Conservation (phyloP, 176 grass and related monocot genomes). For the Paspalum notatum region DNA sequence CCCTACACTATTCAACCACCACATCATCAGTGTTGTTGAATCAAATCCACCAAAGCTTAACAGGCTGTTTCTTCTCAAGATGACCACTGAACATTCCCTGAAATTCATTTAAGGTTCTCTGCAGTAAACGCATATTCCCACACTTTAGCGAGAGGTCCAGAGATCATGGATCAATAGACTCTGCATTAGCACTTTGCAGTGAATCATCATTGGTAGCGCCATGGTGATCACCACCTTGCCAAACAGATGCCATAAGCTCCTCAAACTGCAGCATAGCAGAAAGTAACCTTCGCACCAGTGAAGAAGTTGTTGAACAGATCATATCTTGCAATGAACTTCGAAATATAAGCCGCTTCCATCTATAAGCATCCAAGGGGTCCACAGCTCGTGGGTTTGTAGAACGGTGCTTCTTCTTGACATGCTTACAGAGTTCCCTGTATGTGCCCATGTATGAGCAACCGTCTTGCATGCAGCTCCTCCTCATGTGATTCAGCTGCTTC, state of each 20-base stretch:
- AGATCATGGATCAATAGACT: constrained; percentile 19
- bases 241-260: constrained; percentile 20
- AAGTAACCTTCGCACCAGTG: constrained; percentile 5
- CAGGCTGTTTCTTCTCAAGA: constrained; percentile 18
- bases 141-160: constrained; percentile 7
- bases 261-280: constrained; percentile 34
- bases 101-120: not conserved
- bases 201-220: not conserved
- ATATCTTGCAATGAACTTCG: constrained; percentile 64
- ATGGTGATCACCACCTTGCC: not conserved
- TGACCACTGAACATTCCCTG: not conserved
- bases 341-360: constrained; percentile 59
- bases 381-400: constrained; percentile 54
- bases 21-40: not conserved
- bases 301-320: constrained; percentile 62
- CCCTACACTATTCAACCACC: not conserved
- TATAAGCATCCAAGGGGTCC: constrained; percentile 61
- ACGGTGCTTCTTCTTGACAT: constrained; percentile 60
- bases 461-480: constrained; percentile 74
- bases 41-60: constrained; percentile 15
- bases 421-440: constrained; percentile 62
- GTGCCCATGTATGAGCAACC: constrained; percentile 67
- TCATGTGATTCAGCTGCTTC: constrained; percentile 66
- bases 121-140: not conserved
- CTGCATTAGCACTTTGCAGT: not conserved